These are phyloP conservation scores for Salix viminalis DNA, from an alignment of 345 rosid genomes.

Conservation along the genomic window DNA sequence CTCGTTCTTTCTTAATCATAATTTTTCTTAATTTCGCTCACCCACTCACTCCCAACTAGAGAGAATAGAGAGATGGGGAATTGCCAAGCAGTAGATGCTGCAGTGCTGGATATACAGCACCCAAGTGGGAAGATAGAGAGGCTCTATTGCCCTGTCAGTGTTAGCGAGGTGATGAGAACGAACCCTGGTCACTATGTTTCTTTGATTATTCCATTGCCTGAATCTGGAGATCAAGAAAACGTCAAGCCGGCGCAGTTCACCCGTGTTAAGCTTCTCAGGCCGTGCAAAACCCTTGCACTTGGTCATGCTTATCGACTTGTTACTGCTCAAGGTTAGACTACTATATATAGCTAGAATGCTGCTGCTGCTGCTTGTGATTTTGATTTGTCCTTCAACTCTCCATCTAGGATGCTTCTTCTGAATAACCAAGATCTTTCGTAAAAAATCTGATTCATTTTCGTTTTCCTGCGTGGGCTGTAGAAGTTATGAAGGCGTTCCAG, in stretches of 20 bases:
- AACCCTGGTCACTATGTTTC: constrained; percentile 97
- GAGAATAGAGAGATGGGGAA: constrained; percentile 60
- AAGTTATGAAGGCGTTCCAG: constrained; percentile 77
- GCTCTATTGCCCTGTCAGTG: constrained; percentile 62
- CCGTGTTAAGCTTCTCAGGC: constrained; percentile 88
- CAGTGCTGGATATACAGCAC: constrained; percentile 86
- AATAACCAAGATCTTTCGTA: background rate
- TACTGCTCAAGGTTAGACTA: constrained; percentile 72
- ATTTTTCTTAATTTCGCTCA: background rate
- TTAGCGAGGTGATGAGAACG: constrained; percentile 67
- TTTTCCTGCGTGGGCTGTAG: constrained; percentile 29
- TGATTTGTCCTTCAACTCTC: background rate
- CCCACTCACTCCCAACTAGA: background rate
- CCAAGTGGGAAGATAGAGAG: constrained; percentile 80
- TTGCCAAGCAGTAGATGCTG: constrained; percentile 95
- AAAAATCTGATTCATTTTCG: background rate
- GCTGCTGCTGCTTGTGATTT: constrained; percentile 1
- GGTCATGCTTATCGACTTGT: constrained; percentile 95
- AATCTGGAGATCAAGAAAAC: constrained; percentile 16
- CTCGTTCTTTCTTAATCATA: background rate
- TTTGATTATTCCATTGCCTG: constrained; percentile 78
- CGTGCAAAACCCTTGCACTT: constrained; percentile 68
- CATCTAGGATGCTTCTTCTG: background rate
- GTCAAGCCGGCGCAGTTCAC: constrained; percentile 50
- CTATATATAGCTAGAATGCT: background rate